Evolutionary conservation across 2,329 filamentous ascomycete species (phyloP).

Genomic region (Fusarium verticillioides): DNA sequence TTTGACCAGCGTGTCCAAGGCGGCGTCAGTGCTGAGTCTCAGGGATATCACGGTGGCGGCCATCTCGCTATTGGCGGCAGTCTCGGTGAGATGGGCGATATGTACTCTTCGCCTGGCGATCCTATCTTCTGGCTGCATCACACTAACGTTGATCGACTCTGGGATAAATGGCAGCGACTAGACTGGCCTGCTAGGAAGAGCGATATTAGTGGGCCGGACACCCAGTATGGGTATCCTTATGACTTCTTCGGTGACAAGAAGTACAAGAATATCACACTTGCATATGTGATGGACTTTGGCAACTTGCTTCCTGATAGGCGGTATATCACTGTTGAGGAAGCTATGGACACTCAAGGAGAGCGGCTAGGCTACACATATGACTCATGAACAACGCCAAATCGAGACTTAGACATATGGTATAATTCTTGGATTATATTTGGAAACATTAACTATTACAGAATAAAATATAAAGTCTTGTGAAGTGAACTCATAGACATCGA

Average conservation of each 20-base stretch:
- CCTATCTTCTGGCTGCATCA: not conserved
- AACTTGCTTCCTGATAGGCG: not conserved
- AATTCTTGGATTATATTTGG: not conserved
- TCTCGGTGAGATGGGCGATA: not conserved
- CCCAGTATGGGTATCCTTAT: not conserved
- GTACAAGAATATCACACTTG: not conserved
- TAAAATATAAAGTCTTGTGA: not conserved
- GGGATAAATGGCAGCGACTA: not conserved
- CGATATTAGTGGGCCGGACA: not conserved
- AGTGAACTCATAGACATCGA: not conserved
- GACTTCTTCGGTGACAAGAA: accelerated
- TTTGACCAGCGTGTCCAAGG: not conserved
- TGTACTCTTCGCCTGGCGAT: not conserved
- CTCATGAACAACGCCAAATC: accelerated
- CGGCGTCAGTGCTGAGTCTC: not conserved
- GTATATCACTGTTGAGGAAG: not conserved
- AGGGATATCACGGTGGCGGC: not conserved
- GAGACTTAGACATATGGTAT: accelerated
- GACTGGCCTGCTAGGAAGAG: not conserved
- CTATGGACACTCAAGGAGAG: not conserved
- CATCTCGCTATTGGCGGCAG: not conserved
- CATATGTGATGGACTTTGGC: not conserved
- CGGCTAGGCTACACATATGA: not conserved
- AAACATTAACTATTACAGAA: not conserved
- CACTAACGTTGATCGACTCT: not conserved